Evolutionary conservation across 1,284 basidiomycete genomes (phyloP), one percentile per base, ranked within the genome.

Genomic region (Coniferiporia weirii): DNA sequence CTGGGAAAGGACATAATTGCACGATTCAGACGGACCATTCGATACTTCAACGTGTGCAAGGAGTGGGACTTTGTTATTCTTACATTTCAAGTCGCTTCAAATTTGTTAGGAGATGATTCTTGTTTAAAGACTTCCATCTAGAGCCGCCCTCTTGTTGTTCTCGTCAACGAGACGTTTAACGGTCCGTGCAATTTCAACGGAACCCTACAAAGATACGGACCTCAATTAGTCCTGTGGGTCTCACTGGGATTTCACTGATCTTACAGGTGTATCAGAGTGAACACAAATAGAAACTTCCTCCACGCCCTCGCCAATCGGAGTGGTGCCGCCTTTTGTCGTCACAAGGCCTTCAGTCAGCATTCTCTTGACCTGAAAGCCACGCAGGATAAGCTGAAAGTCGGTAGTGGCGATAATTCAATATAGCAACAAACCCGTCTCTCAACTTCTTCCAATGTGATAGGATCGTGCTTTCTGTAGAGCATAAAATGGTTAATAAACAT

Each of bases 231-330:
- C 19, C 19, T 6, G 19, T 58, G 35, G 32, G 19, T 35, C 38
- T 46, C n/a, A 46, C n/a, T 3, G 44, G 44, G 6, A 4, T 27
- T 12, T 12, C 9, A 9, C 15, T 10, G 38, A 19, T 68, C 80
- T 62, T 55, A 83, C 83, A 3, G 84, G 83, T 0, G 83, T 85
- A 61, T 85, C 84, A 0, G 82, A 84, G 64, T 85, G 84, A 57
- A 81, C 81, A 56, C 84, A 85, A 34, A 86, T 84, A 2, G 82
- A 79, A 0, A 86, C 77, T 54, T 83, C 78, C 0, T 64, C 57
- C 10, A 83, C 67, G 20, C 75, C 73, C 0, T 71, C 67, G 1
- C 75, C 76, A 5, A 84, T 70, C 3, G 77, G 75, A 1, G 84
- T 63, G 38, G 68, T 69, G 4, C 76, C 78, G 10, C 68, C 66